Evolutionary conservation across 2,329 filamentous ascomycete genomes (phyloP).

Genomic region (Cryphonectria parasitica): DNA sequence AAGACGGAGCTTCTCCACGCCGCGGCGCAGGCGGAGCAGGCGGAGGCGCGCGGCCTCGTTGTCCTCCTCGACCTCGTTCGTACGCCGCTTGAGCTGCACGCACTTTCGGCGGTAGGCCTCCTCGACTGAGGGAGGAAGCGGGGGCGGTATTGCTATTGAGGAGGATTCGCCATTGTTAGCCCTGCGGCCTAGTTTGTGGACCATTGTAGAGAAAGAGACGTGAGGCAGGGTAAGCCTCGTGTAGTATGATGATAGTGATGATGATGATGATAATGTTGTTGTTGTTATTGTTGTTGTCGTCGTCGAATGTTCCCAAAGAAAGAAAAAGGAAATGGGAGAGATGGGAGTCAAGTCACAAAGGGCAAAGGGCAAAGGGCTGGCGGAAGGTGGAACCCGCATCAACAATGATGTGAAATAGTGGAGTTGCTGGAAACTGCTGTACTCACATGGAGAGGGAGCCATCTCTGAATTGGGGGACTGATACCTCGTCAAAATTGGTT

Average conservation of each 20-base stretch:
- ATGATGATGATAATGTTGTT: not conserved
- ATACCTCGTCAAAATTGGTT: not conserved
- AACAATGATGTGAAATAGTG: conserved; percentile 26
- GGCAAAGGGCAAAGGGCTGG: conserved; percentile 23
- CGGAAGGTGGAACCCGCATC: conserved; percentile 17
- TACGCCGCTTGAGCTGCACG: conserved; percentile 88
- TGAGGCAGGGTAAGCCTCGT: not conserved
- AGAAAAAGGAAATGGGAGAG: conserved; percentile 4
- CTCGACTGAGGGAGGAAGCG: conserved; percentile 86
- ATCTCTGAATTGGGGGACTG: conserved; percentile 16
- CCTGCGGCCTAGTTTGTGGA: conserved; percentile 34
- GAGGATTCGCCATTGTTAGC: conserved; percentile 40
- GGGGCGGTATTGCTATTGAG: conserved; percentile 53
- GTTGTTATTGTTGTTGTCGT: no score
- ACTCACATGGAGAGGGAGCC: conserved; percentile 29
- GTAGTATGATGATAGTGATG: not conserved
- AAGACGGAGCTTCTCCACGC: conserved; percentile 88
- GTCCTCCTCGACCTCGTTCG: conserved; percentile 87
- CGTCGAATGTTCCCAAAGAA: not conserved
- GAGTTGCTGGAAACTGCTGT: conserved; percentile 18
- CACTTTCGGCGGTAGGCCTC: conserved; percentile 96
- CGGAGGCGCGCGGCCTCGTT: conserved; percentile 84
- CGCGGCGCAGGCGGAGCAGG: conserved; percentile 78
- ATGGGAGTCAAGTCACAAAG: conserved; percentile 24
- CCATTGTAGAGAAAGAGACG: conserved; percentile 18